phyloP scores from a whole-genome alignment of 1,284 basidiomycete species.

The Ganoderma meredithae region DNA sequence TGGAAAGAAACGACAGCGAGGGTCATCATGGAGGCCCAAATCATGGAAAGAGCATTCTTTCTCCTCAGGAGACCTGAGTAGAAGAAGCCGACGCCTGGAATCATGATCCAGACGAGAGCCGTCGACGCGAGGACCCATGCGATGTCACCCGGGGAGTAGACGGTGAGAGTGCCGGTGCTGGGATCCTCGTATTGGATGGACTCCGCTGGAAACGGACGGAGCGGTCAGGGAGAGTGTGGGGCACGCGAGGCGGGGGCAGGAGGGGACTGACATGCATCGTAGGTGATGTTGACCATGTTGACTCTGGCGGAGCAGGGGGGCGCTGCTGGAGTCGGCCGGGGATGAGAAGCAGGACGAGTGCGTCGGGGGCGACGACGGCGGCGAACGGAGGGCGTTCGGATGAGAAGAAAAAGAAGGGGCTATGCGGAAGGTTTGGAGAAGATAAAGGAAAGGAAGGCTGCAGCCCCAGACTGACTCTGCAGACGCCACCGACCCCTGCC shows the following conservation, averaged over 20 bases:
- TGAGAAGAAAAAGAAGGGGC: conserved; percentile 18
- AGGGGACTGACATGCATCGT: conserved; percentile 52
- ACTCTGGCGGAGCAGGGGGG: conserved; percentile 6
- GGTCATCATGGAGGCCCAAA: conserved; percentile 84
- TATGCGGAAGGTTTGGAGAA: conserved; percentile 16
- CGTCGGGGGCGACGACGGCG: conserved; percentile 22
- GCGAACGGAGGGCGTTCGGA: conserved; percentile 23
- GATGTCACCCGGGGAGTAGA: conserved; percentile 83
- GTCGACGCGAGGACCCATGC: conserved; percentile 79
- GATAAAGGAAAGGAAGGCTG: conserved; percentile 28
- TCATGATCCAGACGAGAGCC: conserved; percentile 90
- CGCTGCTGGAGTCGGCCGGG: conserved; percentile 20
- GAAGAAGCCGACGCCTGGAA: conserved; percentile 90
- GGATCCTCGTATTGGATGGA: conserved; percentile 41
- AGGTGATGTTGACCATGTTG: conserved; percentile 61
- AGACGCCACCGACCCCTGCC: background rate
- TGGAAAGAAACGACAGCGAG: conserved; percentile 63
- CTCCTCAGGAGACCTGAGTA: conserved; percentile 86
- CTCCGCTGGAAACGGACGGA: conserved; percentile 32
- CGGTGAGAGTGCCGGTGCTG: conserved; percentile 37
- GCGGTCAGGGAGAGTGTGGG: conserved; percentile 15
- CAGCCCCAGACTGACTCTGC: background rate
- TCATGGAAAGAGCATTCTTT: conserved; percentile 95
- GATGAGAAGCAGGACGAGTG: background rate
- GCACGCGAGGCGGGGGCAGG: background rate